phyloP scores from a whole-genome alignment of 2,329 filamentous ascomycete genomes.

The Fusarium neocosmosporiellum region DNA sequence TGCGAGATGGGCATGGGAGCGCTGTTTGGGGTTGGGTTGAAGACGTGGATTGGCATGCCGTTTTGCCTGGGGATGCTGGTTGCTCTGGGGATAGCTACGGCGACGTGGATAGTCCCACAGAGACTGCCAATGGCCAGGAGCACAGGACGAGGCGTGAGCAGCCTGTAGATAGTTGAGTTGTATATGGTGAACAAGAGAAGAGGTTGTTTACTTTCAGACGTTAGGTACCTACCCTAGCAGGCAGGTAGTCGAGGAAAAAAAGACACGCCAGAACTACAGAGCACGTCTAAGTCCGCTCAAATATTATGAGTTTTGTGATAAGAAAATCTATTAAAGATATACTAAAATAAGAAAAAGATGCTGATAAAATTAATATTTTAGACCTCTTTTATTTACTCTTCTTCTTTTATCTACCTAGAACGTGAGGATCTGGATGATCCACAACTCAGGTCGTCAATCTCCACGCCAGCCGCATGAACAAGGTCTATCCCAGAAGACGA shows the following conservation, averaged over 20 bases:
- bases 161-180: not conserved
- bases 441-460: conserved; percentile 6
- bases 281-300: not conserved
- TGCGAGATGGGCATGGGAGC: conserved; percentile 35
- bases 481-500: not conserved
- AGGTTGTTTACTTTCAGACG: not conserved
- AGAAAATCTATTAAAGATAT: not conserved
- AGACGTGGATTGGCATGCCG: conserved; percentile 39
- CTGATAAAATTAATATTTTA: not conserved
- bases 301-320: not conserved
- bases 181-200: not conserved
- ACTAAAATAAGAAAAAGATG: not conserved
- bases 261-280: not conserved
- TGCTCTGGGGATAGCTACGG: conserved; percentile 23
- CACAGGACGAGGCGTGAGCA: not conserved
- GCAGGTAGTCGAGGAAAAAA: not conserved
- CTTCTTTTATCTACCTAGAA: too few relatives aligned
- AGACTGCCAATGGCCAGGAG: not conserved
- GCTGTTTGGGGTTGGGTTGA: conserved; percentile 40
- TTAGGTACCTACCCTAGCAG: not conserved
- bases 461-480: not conserved
- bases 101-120: conserved; percentile 26
- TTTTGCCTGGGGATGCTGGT: conserved; percentile 34
- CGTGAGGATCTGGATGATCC: conserved; percentile 7
- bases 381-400: not conserved